These are phyloP conservation scores for Phycomyces blakesleeanus DNA, from an alignment of 192 early-diverging fungal genomes.

Conservation along the genomic window DNA sequence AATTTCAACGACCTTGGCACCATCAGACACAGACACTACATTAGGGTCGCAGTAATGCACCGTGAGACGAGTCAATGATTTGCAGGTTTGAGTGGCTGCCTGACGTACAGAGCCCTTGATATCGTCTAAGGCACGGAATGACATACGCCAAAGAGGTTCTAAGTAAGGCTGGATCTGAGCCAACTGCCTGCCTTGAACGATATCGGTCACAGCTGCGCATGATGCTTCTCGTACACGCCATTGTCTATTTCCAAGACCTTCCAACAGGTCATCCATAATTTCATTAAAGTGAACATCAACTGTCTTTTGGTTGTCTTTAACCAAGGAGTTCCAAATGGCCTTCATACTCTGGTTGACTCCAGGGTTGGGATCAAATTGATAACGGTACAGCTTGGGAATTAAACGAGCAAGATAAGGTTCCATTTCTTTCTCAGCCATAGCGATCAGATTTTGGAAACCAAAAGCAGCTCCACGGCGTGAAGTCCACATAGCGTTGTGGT, in stretches of 20 bases:
- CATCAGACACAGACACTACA: constrained; percentile 51
- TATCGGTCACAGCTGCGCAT: constrained; percentile 68
- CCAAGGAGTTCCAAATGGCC: constrained; percentile 81
- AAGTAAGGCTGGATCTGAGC: constrained; percentile 71
- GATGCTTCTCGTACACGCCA: constrained; percentile 89
- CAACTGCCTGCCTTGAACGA: constrained; percentile 64
- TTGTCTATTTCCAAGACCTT: constrained; percentile 70
- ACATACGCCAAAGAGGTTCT: constrained; percentile 84
- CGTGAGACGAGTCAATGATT: constrained; percentile 74
- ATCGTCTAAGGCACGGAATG: constrained; percentile 87
- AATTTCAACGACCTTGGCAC: constrained; percentile 70
- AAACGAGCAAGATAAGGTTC: constrained; percentile 73
- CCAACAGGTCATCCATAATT: constrained; percentile 79
- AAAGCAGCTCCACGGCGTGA: constrained; percentile 84
- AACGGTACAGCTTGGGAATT: constrained; percentile 83
- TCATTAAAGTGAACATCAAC: constrained; percentile 72
- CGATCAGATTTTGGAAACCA: constrained; percentile 79
- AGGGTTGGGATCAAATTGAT: constrained; percentile 87
- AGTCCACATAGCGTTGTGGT: constrained; percentile 89
- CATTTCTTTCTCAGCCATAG: constrained; percentile 74
- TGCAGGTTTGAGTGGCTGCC: constrained; percentile 78
- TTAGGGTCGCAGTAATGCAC: constrained; percentile 82
- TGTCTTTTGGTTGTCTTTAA: constrained; percentile 63
- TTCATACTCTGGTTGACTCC: constrained; percentile 87
- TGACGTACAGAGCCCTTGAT: constrained; percentile 89